Evolutionary conservation across 768 basidiomycete species (phyloP), one percentile per base, ranked within the genome.

Genomic region (Collybia sp.): DNA sequence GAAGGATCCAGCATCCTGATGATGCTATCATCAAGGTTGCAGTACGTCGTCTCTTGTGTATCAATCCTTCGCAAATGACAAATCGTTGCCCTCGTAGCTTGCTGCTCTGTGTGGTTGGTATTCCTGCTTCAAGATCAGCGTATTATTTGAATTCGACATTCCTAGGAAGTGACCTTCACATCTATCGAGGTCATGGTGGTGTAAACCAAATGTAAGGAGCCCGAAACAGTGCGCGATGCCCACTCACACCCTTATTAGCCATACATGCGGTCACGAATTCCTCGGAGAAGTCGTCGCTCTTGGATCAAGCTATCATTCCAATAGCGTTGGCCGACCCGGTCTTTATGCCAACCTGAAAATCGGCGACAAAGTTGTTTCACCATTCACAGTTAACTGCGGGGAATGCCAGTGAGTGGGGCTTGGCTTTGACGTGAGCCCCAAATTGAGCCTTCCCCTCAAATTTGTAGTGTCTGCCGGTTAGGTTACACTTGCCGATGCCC

Each of bases 351-450:
- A 66, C 17, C 70, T 91, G 44, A 77, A 73, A 45, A 62, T 87
- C 5, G 88, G 87, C 5, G 83, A 91, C 58, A 85, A 80, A 55
- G 84, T 91, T 12, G 80, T 91, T 17, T 81, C 86, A 1, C 85
- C 89, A 2, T 91, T 90, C 63, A 87, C 87, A 0, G 73, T 77
- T n/a, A 86, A 79, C 41, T 92, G 89, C 52, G 83, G 82, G n/a
- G 87, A 90, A 58, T 92, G 89, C 75, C 78, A 83, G 88, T 91
- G 49, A 57, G 81, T 73, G 9, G 20, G 38, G 15, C 2, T 35
- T 18, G 10, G 10, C 3, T 10, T 25, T 8, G 25, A 13, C 32
- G 18, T 8, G 15, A 12, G 16, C 25, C n/a, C 2, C 35, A 40
- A 12, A 34, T 17, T n/a, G 48, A 30, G 45, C 12, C 10, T 30